Conservation (phyloP, 2,329 filamentous ascomycete genomes). For the Didymella keratinophila region DNA sequence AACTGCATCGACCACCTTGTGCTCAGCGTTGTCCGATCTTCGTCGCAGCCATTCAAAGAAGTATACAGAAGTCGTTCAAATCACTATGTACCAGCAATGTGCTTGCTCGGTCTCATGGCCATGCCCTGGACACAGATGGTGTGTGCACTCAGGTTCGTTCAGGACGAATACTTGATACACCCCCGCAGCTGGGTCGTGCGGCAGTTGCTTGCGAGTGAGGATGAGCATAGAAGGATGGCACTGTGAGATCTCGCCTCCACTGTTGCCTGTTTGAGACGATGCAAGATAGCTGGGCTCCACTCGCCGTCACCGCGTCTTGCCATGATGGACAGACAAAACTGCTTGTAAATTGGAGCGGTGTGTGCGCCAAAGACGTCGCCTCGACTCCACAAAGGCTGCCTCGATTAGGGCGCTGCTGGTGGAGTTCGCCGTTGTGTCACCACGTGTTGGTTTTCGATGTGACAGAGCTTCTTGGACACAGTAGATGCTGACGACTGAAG, state of each 20-base stretch:
- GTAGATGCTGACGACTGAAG: not conserved
- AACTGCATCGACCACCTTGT: not conserved
- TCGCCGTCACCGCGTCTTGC: not conserved
- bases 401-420: slow-evolving; percentile 1
- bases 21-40: not conserved
- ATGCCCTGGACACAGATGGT: not conserved
- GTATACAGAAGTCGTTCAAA: not conserved
- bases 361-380: not conserved
- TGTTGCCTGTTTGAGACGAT: not conserved
- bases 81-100: not conserved
- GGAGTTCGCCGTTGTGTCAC: slow-evolving; percentile 5
- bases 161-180: not conserved
- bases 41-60: not conserved
- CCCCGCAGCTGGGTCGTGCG: not conserved
- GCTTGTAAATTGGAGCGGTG: too few relatives aligned
- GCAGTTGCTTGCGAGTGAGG: not conserved
- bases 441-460: not conserved
- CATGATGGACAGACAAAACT: too few relatives aligned
- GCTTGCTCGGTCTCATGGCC: not conserved
- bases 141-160: not conserved
- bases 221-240: not conserved
- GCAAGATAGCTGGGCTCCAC: not conserved
- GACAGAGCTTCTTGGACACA: not conserved
- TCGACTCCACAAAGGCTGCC: not conserved
- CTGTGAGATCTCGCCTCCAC: not conserved